phyloP scores from a whole-genome alignment of 2,329 filamentous ascomycete species.

The Coleophoma crateriformis region DNA sequence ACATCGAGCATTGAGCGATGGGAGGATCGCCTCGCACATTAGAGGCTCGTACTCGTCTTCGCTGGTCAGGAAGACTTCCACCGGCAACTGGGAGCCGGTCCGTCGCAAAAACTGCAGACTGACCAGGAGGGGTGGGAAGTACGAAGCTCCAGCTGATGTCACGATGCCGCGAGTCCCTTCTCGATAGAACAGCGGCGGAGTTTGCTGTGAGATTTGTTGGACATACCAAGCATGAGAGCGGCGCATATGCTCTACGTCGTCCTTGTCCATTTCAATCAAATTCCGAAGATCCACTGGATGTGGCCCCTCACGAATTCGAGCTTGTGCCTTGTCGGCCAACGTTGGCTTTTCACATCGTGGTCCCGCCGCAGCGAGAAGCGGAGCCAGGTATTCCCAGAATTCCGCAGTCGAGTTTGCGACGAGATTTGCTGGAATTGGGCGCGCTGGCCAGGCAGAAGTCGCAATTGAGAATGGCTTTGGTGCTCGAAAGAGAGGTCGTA shows the following conservation, averaged over 20 bases:
- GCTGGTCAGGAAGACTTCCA: conserved; percentile 34
- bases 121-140: conserved; percentile 32
- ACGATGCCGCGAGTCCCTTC: conserved; percentile 30
- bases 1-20: conserved; percentile 32
- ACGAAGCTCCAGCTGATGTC: conserved; percentile 30
- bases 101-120: conserved; percentile 34
- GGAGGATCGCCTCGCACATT: conserved; percentile 31
- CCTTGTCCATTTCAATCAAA: conserved; percentile 3
- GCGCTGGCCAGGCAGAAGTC: no score
- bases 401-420: neutral
- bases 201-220: neutral
- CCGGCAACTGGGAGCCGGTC: conserved; percentile 30
- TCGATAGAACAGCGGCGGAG: neutral
- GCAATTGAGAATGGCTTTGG: no score
- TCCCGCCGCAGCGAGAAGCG: conserved; percentile 8
- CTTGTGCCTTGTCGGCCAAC: conserved; percentile 4
- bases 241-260: conserved; percentile 8
- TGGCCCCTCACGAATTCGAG: neutral
- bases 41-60: conserved; percentile 29
- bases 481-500: no score
- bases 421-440: no score
- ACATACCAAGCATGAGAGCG: conserved; percentile 6
- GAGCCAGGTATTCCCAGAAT: conserved; percentile 15
- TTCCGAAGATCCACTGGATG: neutral
- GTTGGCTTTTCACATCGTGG: conserved; percentile 9